These are phyloP conservation scores for Suillus ampliporus DNA, from an alignment of 768 basidiomycete genomes.

Conservation along the genomic window DNA sequence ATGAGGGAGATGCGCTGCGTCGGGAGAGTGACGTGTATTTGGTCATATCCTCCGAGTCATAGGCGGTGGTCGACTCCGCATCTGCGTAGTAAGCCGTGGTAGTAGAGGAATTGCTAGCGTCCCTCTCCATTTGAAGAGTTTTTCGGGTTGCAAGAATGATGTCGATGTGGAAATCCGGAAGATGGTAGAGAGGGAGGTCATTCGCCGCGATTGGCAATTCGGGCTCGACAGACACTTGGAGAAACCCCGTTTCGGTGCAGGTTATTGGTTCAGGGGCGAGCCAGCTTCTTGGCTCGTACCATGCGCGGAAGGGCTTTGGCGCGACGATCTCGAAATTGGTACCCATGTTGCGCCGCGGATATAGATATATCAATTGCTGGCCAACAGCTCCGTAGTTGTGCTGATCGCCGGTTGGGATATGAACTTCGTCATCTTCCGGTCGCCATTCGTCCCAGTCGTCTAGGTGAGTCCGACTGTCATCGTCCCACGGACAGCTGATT, in stretches of 20 bases:
- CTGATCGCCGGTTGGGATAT: not conserved
- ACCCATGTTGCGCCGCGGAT: slow-evolving; percentile 3
- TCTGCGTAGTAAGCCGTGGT: not conserved
- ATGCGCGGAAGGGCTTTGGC: slow-evolving; percentile 1
- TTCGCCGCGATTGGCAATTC: too few relatives aligned
- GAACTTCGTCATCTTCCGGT: not conserved
- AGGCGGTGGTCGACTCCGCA: not conserved
- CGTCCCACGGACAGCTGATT: not conserved
- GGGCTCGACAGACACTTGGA: not conserved
- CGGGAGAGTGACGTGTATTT: too few relatives aligned
- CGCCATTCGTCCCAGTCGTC: not conserved
- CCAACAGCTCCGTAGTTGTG: not conserved
- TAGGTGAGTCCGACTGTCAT: not conserved
- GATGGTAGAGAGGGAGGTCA: too few relatives aligned
- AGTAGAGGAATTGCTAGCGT: not conserved
- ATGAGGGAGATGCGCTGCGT: not conserved
- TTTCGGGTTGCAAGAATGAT: not conserved
- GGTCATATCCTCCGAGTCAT: not conserved
- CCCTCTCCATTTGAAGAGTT: not conserved
- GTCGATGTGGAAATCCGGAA: not conserved
- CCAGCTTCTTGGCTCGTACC: not conserved
- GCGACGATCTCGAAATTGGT: not conserved
- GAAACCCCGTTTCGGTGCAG: not conserved
- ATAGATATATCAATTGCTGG: not conserved
- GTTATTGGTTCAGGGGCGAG: not conserved